Evolutionary conservation across 2,329 filamentous ascomycete genomes (phyloP).

Genomic region (Monosporascus sp.): DNA sequence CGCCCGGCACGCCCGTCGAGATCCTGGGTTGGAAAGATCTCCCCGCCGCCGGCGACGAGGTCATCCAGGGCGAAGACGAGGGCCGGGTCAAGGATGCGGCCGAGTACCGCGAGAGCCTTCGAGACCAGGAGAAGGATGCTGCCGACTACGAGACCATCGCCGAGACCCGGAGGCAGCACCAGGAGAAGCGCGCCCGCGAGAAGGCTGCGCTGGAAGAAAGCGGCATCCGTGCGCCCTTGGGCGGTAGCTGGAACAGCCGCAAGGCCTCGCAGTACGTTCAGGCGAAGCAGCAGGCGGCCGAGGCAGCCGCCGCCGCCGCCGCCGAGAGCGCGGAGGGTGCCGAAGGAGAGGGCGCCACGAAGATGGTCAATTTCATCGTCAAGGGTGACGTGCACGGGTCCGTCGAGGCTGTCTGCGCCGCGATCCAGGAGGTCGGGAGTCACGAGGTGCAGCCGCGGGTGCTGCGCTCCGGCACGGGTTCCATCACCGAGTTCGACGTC

Average conservation of each 20-base stretch:
- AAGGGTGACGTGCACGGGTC: slow-evolving; percentile 93
- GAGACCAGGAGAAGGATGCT: slow-evolving; percentile 67
- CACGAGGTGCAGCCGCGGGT: slow-evolving; percentile 75
- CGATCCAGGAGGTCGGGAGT: slow-evolving; percentile 73
- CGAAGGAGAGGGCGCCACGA: slow-evolving; percentile 36
- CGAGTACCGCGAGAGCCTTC: slow-evolving; percentile 66
- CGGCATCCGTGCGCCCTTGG: neutral
- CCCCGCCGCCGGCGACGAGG: slow-evolving; percentile 78
- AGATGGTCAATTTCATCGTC: slow-evolving; percentile 72
- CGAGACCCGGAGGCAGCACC: slow-evolving; percentile 49
- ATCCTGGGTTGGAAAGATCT: slow-evolving; percentile 88
- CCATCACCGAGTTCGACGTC: slow-evolving; percentile 79
- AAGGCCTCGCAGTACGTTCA: slow-evolving; percentile 5
- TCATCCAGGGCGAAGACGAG: slow-evolving; percentile 77
- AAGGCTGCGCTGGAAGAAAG: slow-evolving; percentile 35
- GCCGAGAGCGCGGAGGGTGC: slow-evolving; percentile 26
- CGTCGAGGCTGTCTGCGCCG: slow-evolving; percentile 80
- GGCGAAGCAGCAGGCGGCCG: neutral
- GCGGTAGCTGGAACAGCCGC: slow-evolving; percentile 19
- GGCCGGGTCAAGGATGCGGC: slow-evolving; percentile 72
- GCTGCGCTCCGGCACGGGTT: slow-evolving; percentile 71
- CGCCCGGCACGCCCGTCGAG: slow-evolving; percentile 85
- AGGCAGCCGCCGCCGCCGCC: slow-evolving; percentile 22
- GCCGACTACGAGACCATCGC: slow-evolving; percentile 75
- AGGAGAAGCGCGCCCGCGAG: slow-evolving; percentile 58